Percentiles rank a stretch among this genome's conserved stretches.
Conservation (phyloP, 1,284 basidiomycete species). For the Meira nashicola region DNA sequence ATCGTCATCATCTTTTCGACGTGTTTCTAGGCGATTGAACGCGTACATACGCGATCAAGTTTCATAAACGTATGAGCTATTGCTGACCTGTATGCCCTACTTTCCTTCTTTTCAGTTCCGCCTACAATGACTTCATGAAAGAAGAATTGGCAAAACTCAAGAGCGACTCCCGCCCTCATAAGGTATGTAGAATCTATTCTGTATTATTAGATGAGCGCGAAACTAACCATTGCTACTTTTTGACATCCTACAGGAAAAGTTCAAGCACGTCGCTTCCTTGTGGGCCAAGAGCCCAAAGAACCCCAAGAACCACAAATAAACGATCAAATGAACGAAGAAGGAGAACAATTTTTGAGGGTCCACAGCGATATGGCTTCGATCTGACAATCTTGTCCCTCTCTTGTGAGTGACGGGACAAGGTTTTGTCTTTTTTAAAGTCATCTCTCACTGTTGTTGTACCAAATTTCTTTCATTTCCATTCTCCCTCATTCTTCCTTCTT, state of each 20-base stretch:
- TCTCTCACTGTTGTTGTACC: background rate
- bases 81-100: background rate
- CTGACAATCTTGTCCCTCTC: background rate
- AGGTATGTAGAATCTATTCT: background rate
- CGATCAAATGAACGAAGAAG: background rate
- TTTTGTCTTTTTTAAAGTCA: background rate
- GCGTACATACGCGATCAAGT: background rate
- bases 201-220: background rate
- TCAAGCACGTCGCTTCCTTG: conserved; percentile 6
- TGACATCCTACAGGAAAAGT: conserved; percentile 5
- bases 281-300: conserved; percentile 11
- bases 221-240: background rate
- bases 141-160: conserved; percentile 12
- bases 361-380: too few species aligned
- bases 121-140: conserved; percentile 14
- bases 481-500: background rate
- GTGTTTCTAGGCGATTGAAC: background rate
- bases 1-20: background rate
- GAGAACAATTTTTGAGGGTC: background rate
- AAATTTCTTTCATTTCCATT: background rate
- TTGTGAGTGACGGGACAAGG: background rate
- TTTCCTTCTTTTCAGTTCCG: conserved; percentile 1
- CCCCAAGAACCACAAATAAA: conserved; percentile 11
- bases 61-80: background rate
- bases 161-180: conserved; percentile 8